Conservation (phyloP, 176 grass and related monocot genomes). For the Oropetium thomaeum region DNA sequence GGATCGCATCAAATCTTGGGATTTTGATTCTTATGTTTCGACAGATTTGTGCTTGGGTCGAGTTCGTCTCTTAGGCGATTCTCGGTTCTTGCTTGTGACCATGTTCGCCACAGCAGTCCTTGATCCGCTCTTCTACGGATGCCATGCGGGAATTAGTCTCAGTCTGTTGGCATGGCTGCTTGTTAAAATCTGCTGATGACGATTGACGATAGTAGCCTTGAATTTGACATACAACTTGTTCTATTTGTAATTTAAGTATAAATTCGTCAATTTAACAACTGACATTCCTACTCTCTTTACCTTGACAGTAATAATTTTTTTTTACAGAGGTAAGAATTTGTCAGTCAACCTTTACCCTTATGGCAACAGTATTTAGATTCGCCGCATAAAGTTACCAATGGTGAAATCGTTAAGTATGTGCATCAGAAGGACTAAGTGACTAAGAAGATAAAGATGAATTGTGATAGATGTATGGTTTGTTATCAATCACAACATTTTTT, state of each 20-base stretch:
- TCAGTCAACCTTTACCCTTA: neutral
- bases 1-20: constrained; percentile 32
- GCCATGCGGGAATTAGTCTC: constrained; percentile 2
- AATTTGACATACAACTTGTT: neutral
- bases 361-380: neutral
- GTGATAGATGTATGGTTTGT: neutral
- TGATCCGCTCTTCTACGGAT: constrained; percentile 5
- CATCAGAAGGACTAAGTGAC: neutral
- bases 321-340: neutral
- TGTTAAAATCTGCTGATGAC: constrained; percentile 32
- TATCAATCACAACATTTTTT: neutral
- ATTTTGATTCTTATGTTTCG: neutral
- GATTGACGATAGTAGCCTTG: constrained; percentile 22
- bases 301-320: neutral
- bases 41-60: neutral
- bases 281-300: neutral
- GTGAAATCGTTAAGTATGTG: neutral
- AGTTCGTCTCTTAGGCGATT: neutral
- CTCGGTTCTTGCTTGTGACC: neutral
- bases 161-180: constrained; percentile 22
- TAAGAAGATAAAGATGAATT: neutral
- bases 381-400: neutral
- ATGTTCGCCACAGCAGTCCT: neutral
- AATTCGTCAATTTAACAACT: neutral
- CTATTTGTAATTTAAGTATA: neutral